Conservation (phyloP, 768 basidiomycete genomes). For the Calocybe cyanea region DNA sequence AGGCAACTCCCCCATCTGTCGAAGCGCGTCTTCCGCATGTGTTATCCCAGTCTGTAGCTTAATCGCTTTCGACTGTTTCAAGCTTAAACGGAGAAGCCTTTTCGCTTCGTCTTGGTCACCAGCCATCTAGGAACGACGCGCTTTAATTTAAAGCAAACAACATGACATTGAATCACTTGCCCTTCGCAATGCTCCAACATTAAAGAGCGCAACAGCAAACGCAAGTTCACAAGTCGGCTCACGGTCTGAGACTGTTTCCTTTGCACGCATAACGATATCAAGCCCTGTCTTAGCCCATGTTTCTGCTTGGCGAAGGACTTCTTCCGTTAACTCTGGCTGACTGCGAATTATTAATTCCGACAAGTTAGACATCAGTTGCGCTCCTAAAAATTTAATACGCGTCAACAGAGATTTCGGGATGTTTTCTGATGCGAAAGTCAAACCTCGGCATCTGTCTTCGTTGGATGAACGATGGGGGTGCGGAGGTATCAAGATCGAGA, state of each 20-base stretch:
- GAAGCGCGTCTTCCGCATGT: slow-evolving; percentile 27
- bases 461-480: slow-evolving; percentile 29
- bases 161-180: slow-evolving; percentile 16
- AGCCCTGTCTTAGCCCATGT: slow-evolving; percentile 56
- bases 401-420: not conserved
- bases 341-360: slow-evolving; percentile 39
- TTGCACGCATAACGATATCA: slow-evolving; percentile 25
- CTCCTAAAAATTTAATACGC: slow-evolving; percentile 24
- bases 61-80: slow-evolving; percentile 34
- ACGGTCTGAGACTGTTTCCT: slow-evolving; percentile 19
- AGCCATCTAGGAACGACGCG: slow-evolving; percentile 26
- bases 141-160: not conserved
- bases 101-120: slow-evolving; percentile 34
- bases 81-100: slow-evolving; percentile 26
- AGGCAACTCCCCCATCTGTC: slow-evolving; percentile 2
- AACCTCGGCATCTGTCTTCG: slow-evolving; percentile 62
- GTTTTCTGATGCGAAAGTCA: not conserved
- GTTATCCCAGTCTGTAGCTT: slow-evolving; percentile 29
- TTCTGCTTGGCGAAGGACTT: slow-evolving; percentile 46
- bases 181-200: slow-evolving; percentile 55
- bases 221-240: slow-evolving; percentile 48
- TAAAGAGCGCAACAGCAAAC: slow-evolving; percentile 56
- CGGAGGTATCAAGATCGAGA: slow-evolving; percentile 55
- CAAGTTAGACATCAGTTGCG: slow-evolving; percentile 44
- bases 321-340: slow-evolving; percentile 21